Percentiles rank a stretch among this genome's conserved stretches.
Conservation (phyloP, 2,329 filamentous ascomycete genomes). For the Colletotrichum nymphaeae region DNA sequence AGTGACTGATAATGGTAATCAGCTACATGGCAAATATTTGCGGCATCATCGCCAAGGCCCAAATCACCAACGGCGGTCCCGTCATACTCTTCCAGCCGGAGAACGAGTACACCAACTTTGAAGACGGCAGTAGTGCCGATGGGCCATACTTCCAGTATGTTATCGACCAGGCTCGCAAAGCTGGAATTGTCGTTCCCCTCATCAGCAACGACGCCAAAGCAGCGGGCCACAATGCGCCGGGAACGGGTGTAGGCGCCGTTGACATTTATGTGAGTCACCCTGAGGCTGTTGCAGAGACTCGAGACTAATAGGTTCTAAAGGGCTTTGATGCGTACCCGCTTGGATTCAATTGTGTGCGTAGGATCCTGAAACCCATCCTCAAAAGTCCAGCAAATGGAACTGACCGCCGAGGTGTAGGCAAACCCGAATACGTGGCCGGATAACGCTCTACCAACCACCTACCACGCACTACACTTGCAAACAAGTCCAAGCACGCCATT, state of each 20-base stretch:
- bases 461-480: constrained; percentile 58
- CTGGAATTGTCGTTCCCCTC: constrained; percentile 78
- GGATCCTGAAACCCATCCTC: no score
- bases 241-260: constrained; percentile 56
- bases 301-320: background rate
- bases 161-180: constrained; percentile 73
- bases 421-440: constrained; percentile 59
- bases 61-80: constrained; percentile 86
- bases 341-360: constrained; percentile 64
- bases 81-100: constrained; percentile 84
- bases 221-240: constrained; percentile 72
- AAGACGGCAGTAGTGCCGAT: constrained; percentile 58
- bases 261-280: constrained; percentile 53
- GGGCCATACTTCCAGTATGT: constrained; percentile 77
- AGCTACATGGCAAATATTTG: constrained; percentile 66
- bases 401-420: background rate
- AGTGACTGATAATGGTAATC: background rate
- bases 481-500: constrained; percentile 70
- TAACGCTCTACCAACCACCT: constrained; percentile 52
- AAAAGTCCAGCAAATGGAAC: background rate
- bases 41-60: constrained; percentile 74
- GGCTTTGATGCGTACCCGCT: constrained; percentile 71
- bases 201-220: constrained; percentile 79
- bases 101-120: constrained; percentile 80
- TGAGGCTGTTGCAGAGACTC: no score